phyloP scores from a whole-genome alignment of 805 yeast genomes.

The Lipomyces kockii region DNA sequence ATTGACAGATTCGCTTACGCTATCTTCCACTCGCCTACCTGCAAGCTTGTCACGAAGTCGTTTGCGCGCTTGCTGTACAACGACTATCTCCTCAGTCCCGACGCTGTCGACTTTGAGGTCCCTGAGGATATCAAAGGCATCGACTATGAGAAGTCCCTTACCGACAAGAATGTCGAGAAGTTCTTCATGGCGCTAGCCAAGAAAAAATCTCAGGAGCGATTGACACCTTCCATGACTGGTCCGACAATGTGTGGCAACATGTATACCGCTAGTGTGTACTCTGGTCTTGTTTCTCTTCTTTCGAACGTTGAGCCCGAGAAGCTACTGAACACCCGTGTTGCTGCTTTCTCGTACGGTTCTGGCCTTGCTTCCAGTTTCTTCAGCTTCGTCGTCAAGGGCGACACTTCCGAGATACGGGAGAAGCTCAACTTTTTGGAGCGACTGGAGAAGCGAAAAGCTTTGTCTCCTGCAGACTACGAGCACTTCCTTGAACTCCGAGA shows the following conservation, averaged over 20 bases:
- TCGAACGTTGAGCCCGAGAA: constrained; percentile 73
- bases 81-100: constrained; percentile 78
- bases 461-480: constrained; percentile 81
- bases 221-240: constrained; percentile 77
- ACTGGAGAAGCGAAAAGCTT: constrained; percentile 65
- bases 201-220: constrained; percentile 66
- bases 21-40: constrained; percentile 97
- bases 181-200: constrained; percentile 78
- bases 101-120: constrained; percentile 45
- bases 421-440: constrained; percentile 69
- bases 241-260: constrained; percentile 98
- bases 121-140: constrained; percentile 61
- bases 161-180: constrained; percentile 83
- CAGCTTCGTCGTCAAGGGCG: constrained; percentile 80
- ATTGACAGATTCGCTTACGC: constrained; percentile 82
- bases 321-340: constrained; percentile 82
- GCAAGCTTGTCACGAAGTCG: constrained; percentile 91
- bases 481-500: constrained; percentile 84
- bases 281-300: constrained; percentile 81
- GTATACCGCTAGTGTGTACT: constrained; percentile 94
- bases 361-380: constrained; percentile 93
- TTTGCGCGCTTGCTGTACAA: constrained; percentile 90
- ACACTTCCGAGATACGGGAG: constrained; percentile 67
- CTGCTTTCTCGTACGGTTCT: constrained; percentile 95
- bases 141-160: constrained; percentile 75